phyloP scores from a whole-genome alignment of 306 rosid genomes.

The Begonia loranthoides region DNA sequence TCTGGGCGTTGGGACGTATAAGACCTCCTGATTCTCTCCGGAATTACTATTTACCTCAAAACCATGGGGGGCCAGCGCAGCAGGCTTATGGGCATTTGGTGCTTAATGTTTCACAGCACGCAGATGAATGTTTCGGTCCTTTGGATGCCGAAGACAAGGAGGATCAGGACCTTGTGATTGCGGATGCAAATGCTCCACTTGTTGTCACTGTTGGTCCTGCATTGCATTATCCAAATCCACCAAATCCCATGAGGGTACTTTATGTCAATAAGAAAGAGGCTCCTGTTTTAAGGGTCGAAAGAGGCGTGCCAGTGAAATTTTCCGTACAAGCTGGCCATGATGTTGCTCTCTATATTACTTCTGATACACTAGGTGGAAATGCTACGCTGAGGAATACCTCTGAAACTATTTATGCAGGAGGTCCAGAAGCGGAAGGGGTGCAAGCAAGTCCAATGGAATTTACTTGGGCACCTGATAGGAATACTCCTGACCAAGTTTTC shows the following conservation, averaged over 20 bases:
- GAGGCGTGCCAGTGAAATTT: constrained; percentile 79
- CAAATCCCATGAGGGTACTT: constrained; percentile 62
- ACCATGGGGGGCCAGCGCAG: constrained; percentile 38
- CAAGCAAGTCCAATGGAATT: constrained; percentile 71
- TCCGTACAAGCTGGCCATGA: constrained; percentile 81
- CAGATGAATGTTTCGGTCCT: constrained; percentile 72
- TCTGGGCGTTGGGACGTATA: constrained; percentile 75
- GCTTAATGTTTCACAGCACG: constrained; percentile 49
- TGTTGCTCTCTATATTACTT: constrained; percentile 69
- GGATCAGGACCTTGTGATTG: constrained; percentile 68
- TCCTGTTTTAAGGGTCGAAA: constrained; percentile 74
- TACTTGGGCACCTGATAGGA: constrained; percentile 71
- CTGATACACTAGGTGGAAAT: constrained; percentile 80
- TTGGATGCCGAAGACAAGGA: constrained; percentile 69
- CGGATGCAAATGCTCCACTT: constrained; percentile 59
- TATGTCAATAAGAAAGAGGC: constrained; percentile 88
- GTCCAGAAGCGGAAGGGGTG: constrained; percentile 72
- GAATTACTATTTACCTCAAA: constrained; percentile 78
- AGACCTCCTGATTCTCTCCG: constrained; percentile 61
- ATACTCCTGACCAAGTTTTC: constrained; percentile 61
- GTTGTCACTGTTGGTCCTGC: constrained; percentile 49
- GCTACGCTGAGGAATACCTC: constrained; percentile 62
- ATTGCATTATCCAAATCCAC: constrained; percentile 69
- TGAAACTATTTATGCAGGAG: constrained; percentile 78
- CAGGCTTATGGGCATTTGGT: constrained; percentile 43